Percentiles rank a stretch among this genome's conserved stretches.
These are phyloP conservation scores for Durio zibethinus DNA, from an alignment of 345 rosid genomes.

Conservation along the genomic window DNA sequence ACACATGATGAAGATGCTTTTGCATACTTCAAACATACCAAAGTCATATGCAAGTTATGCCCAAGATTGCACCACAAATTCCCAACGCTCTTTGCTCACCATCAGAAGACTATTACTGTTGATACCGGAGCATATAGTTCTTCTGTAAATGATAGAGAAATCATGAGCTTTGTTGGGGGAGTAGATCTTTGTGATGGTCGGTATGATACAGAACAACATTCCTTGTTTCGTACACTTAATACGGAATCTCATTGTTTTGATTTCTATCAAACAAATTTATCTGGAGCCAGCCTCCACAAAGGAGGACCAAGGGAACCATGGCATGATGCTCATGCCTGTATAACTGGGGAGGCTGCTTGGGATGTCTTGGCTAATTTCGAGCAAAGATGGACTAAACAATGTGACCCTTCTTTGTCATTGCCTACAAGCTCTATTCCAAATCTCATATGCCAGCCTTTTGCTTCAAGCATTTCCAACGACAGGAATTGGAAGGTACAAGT, in stretches of 20 bases:
- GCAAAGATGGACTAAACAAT: conserved; percentile 82
- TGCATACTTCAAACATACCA: conserved; percentile 62
- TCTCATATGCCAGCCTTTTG: conserved; percentile 30
- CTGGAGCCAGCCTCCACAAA: conserved; percentile 59
- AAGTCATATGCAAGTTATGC: conserved; percentile 60
- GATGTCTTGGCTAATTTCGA: conserved; percentile 72
- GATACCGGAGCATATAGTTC: conserved; percentile 35
- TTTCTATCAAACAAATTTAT: conserved; percentile 68
- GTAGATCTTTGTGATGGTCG: conserved; percentile 80
- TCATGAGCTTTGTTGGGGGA: conserved; percentile 82
- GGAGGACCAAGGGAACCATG: conserved; percentile 97
- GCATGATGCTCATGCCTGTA: conserved; percentile 78
- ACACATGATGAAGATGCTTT: conserved; percentile 65
- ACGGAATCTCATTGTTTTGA: conserved; percentile 39
- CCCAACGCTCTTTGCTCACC: conserved; percentile 82
- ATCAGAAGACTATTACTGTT: conserved; percentile 73
- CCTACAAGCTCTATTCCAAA: conserved; percentile 37
- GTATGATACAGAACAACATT: conserved; percentile 78
- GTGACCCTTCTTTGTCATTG: conserved; percentile 52
- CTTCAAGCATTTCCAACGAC: conserved; percentile 29
- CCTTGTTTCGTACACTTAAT: conserved; percentile 62
- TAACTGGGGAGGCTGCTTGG: conserved; percentile 72
- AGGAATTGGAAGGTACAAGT: conserved; percentile 79
- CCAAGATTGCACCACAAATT: conserved; percentile 66
- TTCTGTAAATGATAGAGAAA: conserved; percentile 41